Evolutionary conservation across 2,329 filamentous ascomycete genomes (phyloP), one percentile per base, ranked within the genome.

Genomic region (Colletotrichum aenigma): DNA sequence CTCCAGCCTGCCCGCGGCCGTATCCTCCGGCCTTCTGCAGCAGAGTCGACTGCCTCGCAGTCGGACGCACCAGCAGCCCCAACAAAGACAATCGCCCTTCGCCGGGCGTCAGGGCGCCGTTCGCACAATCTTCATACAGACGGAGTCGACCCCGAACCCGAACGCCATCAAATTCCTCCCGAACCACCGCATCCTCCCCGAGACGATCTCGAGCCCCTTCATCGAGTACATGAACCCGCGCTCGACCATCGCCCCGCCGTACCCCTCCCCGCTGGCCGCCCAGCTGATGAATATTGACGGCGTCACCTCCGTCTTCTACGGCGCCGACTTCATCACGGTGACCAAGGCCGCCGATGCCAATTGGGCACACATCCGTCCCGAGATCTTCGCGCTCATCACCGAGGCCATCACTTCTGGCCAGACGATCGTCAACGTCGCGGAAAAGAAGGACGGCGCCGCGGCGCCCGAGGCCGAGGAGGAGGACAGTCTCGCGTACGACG

Each of bases 111-210:
- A 83, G 34, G 81, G 81, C 70, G 86, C 86, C 66, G 84, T 83
- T 75, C 93, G 96, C 78, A 96, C 93, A 28, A 98, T 99, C 85
- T 99, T 98, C 88, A 99, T 99, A 82, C 97, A 99, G 87, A 98
- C 96, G 7, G 96, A 98, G 83, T 91, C 91, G 78, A 99, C 97
- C 2, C 97, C 97, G 30, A 99, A 99, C 86, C 89, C 93, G n/a
- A 96, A 98, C 87, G 96, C 96, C 38, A 90, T 98, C 81, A 99
- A 99, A 87, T 99, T 99, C 87, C 91, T 97, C 52, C 97, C 97
- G 3, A 98, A 98, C 86, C 93, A 95, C 85, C 91, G 91, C 52
- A 92, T 99, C 67, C 91, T 99, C 2, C 96, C 97, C 26, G 89
- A 94, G 78, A 88, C 88, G 68, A 88, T 98, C 77, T 86, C 91